phyloP scores from a whole-genome alignment of 371 early-diverging fungal genomes.

The Zychaea mexicana region DNA sequence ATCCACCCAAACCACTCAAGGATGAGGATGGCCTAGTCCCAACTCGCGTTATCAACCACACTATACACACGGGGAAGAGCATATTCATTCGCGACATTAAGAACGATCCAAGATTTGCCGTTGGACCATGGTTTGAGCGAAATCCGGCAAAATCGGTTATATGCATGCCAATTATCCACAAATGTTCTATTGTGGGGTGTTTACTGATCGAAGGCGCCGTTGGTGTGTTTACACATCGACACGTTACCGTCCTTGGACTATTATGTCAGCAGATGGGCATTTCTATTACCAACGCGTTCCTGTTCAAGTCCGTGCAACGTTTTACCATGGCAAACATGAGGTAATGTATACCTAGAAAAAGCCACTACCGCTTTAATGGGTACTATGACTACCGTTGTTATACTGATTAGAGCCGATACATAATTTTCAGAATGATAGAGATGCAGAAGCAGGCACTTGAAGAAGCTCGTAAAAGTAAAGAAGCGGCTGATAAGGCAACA shows the following conservation, averaged over 20 bases:
- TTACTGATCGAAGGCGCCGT: constrained; percentile 56
- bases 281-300: constrained; percentile 57
- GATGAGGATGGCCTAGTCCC: constrained; percentile 39
- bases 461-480: constrained; percentile 48
- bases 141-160: constrained; percentile 51
- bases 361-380: too few species aligned
- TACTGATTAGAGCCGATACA: too few species aligned
- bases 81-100: constrained; percentile 42
- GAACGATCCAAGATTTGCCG: constrained; percentile 43
- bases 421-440: constrained; percentile 48
- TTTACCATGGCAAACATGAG: constrained; percentile 40
- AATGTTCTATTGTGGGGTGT: constrained; percentile 49
- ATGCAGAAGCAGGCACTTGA: constrained; percentile 48
- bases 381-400: not conserved
- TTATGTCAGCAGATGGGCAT: constrained; percentile 64
- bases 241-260: constrained; percentile 55
- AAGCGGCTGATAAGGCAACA: constrained; percentile 49
- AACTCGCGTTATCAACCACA: constrained; percentile 40
- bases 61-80: constrained; percentile 41
- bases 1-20: constrained; percentile 35
- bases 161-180: constrained; percentile 60
- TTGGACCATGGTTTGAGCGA: constrained; percentile 49
- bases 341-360: constrained; percentile 4
- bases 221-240: constrained; percentile 59
- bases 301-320: constrained; percentile 52